Evolutionary conservation across 345 rosid species (phyloP), one percentile per base, ranked within the genome.

Genomic region (Gossypioides kirkii): DNA sequence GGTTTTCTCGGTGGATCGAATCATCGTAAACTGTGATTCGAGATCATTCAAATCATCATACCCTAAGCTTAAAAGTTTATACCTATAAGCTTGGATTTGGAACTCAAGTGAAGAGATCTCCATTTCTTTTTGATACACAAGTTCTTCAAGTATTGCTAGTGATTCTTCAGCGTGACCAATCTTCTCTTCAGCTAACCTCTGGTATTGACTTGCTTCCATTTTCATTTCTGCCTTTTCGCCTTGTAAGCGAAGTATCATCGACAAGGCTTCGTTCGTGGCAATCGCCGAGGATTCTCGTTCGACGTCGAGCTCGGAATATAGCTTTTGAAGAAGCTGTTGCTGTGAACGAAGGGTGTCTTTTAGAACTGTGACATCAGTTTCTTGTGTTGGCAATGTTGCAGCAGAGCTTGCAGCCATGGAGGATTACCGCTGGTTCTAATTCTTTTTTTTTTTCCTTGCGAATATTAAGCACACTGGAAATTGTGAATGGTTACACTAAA

Each of bases 161-260:
- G 92, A 88, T 23, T 90, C 88, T 72, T 92, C 94, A 0, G 94
- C 97, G 45, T 89, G 92, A 47, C 81, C 77, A 80, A 90, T 82
- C 70, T 88, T 91, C 80, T 86, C 97, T 75, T 92, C 98, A 0
- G 96, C 85, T 88, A 89, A 72, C 55, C 99, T 89, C 80, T 88
- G 88, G 76, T 90, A 95, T 50, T 95, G 99, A 74, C 82, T 89
- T 0, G 99, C 89, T 76, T 95, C 99, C 98, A 95, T 84, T 81
- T 82, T 82, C 79, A 92, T 25, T 0, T 80, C 87, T 0, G 97
- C 88, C 82, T 90, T 92, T 70, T 95, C 98, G 0, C 87, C 91
- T 76, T 95, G 99, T 73, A 95, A 76, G 3, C 97, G 89, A 42
- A 95, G 78, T 8, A 95, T 95, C 99, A 92, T 90, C 0, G 98